Conservation (phyloP, 306 rosid species). For the Pyrus pyrifolia region DNA sequence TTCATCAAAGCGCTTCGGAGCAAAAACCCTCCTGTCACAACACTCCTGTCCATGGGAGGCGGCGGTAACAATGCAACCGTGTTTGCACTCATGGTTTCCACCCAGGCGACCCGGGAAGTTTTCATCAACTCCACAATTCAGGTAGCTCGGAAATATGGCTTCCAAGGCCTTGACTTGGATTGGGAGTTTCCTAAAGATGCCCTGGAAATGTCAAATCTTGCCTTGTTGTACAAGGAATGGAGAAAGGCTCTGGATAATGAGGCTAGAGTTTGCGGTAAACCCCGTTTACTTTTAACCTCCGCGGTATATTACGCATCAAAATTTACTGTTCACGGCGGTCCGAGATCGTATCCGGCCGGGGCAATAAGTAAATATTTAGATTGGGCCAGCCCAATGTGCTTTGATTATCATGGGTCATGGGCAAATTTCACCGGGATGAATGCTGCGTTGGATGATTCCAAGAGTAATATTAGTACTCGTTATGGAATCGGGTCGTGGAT, state of each 20-base stretch:
- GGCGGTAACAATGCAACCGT: constrained; percentile 38
- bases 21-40: constrained; percentile 39
- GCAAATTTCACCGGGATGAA: constrained; percentile 42
- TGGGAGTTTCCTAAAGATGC: constrained; percentile 64
- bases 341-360: constrained; percentile 43
- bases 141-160: constrained; percentile 51
- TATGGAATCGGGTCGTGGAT: constrained; percentile 70
- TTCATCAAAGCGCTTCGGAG: constrained; percentile 37
- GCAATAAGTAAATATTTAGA: constrained; percentile 40
- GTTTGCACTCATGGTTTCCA: constrained; percentile 46
- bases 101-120: constrained; percentile 11
- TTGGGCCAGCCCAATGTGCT: constrained; percentile 77
- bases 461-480: constrained; percentile 34
- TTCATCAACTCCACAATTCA: constrained; percentile 64
- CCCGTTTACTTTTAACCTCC: constrained; percentile 48
- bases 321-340: constrained; percentile 15
- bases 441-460: constrained; percentile 43
- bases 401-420: constrained; percentile 70
- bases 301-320: constrained; percentile 55
- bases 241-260: constrained; percentile 31
- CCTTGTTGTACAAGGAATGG: constrained; percentile 47
- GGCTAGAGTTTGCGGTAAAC: neutral
- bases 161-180: constrained; percentile 70
- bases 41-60: constrained; percentile 68
- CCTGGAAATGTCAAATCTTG: constrained; percentile 63